Conservation (phyloP, 78 protist species). For the Capsaspora owczarzaki region DNA sequence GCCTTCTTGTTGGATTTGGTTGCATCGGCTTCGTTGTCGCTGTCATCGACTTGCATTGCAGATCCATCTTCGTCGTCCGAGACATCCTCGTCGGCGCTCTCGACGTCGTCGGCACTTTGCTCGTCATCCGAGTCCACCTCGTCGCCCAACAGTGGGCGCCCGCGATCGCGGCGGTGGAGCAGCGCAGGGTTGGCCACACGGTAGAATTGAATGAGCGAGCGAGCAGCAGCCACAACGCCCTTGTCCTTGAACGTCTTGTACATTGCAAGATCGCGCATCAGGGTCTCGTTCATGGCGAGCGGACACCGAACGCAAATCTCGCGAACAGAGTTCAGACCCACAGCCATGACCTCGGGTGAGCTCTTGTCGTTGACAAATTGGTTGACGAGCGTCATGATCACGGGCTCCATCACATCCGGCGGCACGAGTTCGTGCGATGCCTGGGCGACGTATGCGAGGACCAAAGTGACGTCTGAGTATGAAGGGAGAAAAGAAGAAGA, state of each 20-base stretch:
- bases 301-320: slow-evolving; percentile 73
- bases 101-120: no score
- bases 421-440: slow-evolving; percentile 80
- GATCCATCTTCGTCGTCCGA: slow-evolving; percentile 19
- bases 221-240: slow-evolving; percentile 69
- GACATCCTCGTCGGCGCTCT: not conserved
- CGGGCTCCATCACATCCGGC: slow-evolving; percentile 76
- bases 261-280: slow-evolving; percentile 61
- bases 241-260: slow-evolving; percentile 56
- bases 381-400: slow-evolving; percentile 57
- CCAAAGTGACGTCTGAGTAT: slow-evolving; percentile 38
- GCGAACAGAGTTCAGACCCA: slow-evolving; percentile 82
- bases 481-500: not conserved
- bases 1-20: no score
- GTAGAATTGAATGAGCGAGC: slow-evolving; percentile 57
- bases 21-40: not conserved
- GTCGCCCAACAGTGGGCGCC: not conserved
- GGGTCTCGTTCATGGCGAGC: slow-evolving; percentile 52
- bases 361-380: slow-evolving; percentile 75
- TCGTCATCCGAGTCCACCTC: no score
- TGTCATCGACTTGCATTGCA: slow-evolving; percentile 9
- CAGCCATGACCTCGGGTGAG: slow-evolving; percentile 66
- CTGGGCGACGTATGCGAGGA: slow-evolving; percentile 72
- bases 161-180: slow-evolving; percentile 46
- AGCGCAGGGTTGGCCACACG: slow-evolving; percentile 66